Conservation (phyloP, 1,284 basidiomycete species). For the Mycena sp. region DNA sequence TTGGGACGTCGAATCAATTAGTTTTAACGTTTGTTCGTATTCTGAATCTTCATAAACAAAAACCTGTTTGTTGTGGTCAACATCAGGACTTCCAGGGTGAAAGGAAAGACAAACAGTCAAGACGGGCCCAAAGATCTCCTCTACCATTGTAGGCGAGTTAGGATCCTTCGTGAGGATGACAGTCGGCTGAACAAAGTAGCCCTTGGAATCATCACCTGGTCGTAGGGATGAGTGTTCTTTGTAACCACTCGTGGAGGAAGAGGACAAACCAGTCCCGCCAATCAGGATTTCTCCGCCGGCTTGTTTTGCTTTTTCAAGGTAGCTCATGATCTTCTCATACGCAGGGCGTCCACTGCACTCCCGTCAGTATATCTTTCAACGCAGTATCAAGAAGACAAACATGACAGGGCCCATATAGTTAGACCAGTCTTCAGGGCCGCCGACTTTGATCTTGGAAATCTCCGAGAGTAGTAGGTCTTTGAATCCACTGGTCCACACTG, state of each 20-base stretch:
- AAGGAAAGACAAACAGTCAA: constrained; percentile 71
- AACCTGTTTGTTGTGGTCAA: constrained; percentile 53
- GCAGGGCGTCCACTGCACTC: constrained; percentile 74
- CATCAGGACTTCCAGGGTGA: neutral
- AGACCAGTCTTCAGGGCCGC: constrained; percentile 79
- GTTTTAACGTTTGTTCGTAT: constrained; percentile 85
- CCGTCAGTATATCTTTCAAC: constrained; percentile 1
- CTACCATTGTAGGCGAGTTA: constrained; percentile 89
- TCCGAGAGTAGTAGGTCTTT: constrained; percentile 82
- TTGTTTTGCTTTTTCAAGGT: constrained; percentile 90
- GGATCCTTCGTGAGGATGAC: constrained; percentile 96
- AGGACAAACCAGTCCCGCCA: constrained; percentile 82
- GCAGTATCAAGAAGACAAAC: constrained; percentile 51
- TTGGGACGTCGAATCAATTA: constrained; percentile 88
- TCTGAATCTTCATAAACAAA: constrained; percentile 89
- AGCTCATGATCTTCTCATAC: constrained; percentile 88
- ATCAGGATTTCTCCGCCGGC: constrained; percentile 89
- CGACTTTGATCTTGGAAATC: constrained; percentile 87
- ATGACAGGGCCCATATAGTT: constrained; percentile 98
- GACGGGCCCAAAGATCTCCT: constrained; percentile 98
- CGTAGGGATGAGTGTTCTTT: neutral
- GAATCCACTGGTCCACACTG: constrained; percentile 90
- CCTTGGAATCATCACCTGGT: constrained; percentile 87
- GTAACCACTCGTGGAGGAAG: neutral
- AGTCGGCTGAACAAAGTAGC: constrained; percentile 95